Evolutionary conservation across 2,329 filamentous ascomycete species (phyloP), one percentile per base, ranked within the genome.

Genomic region (Calycina herbarum): DNA sequence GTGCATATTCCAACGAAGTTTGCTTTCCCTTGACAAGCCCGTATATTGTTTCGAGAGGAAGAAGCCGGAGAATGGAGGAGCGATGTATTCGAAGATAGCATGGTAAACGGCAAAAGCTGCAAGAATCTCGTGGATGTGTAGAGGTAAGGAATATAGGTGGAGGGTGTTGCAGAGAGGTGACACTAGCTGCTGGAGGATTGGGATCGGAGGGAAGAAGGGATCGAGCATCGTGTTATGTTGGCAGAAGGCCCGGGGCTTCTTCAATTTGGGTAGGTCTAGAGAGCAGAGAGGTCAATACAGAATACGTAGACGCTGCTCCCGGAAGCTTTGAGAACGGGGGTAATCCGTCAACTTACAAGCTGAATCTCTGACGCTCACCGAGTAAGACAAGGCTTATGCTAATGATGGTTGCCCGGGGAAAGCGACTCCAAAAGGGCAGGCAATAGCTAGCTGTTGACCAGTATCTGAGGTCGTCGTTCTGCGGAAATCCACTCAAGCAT

Each of bases 1-100:
- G 73, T 94, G 92, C 57, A 92, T 89, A 76, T 95, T 87, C 92
- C 92, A 94, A 81, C 90, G 93, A 65, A 92, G 81, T 42, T 78
- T 78, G 74, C 83, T 85, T 65, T 88, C 91, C 54, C 81, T 79
- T 59, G 87, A 84, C 71, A 92, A 82, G 45, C 77, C 76, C 27
- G 81, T 76, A 77, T 94, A 94, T 29, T 61, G 65, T 56, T 80
- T 72, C 3, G 89, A 85, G 68, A 89, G 86, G 66, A 92, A 77
- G 63, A 79, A 73, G 57, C 78, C 81, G 48, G 90, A 93, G 27
- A 93, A 61, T 56, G 82, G 74, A 8, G 91, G 91, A 59, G 91
- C 89, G 67, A 93, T 73, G 68, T 87, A 83, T 72, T 81, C 81
- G 78, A 87, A 86, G 73, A 91, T 83, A 73, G 86, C 75, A 66